Percentiles rank a stretch among this genome's conserved stretches.
These are phyloP conservation scores for Diaporthe amygdali DNA, from an alignment of 2,329 filamentous ascomycete species.

Conservation along the genomic window DNA sequence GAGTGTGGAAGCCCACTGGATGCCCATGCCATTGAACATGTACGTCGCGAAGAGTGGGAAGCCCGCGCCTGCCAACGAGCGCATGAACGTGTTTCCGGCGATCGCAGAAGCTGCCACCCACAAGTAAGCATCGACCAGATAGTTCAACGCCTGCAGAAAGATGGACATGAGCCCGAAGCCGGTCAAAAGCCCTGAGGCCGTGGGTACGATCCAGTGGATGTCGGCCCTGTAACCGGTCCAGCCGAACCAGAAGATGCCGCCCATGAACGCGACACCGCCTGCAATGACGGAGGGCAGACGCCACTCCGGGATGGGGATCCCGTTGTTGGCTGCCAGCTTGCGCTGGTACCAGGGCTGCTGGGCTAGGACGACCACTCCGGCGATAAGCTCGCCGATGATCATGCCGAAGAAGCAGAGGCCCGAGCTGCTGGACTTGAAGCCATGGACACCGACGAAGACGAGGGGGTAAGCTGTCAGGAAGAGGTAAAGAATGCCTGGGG, in stretches of 20 bases:
- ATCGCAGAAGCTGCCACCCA: conserved; percentile 81
- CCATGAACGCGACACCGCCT: conserved; percentile 64
- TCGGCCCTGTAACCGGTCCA: conserved; percentile 67
- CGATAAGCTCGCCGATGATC: conserved; percentile 74
- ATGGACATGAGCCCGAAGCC: conserved; percentile 84
- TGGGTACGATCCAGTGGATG: conserved; percentile 70
- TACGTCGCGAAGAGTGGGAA: conserved; percentile 82
- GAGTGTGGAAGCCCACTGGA: conserved; percentile 66
- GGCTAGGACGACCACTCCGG: conserved; percentile 66
- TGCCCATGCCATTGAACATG: conserved; percentile 69
- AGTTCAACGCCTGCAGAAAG: conserved; percentile 82
- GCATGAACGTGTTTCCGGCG: conserved; percentile 81
- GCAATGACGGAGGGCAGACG: conserved; percentile 66
- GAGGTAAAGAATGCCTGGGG: conserved; percentile 70
- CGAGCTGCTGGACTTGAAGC: conserved; percentile 70
- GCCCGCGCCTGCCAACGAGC: conserved; percentile 76
- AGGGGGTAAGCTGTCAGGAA: conserved; percentile 86
- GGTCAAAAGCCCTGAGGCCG: conserved; percentile 65
- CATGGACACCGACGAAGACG: conserved; percentile 76
- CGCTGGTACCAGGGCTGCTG: conserved; percentile 71
- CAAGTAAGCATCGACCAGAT: conserved; percentile 77
- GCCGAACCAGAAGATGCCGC: conserved; percentile 78
- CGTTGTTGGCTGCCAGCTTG: conserved; percentile 71
- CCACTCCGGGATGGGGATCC: conserved; percentile 70
- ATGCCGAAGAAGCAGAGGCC: conserved; percentile 88